phyloP scores from a whole-genome alignment of 164 flowering plant genomes.

The Liriodendron chinense region DNA sequence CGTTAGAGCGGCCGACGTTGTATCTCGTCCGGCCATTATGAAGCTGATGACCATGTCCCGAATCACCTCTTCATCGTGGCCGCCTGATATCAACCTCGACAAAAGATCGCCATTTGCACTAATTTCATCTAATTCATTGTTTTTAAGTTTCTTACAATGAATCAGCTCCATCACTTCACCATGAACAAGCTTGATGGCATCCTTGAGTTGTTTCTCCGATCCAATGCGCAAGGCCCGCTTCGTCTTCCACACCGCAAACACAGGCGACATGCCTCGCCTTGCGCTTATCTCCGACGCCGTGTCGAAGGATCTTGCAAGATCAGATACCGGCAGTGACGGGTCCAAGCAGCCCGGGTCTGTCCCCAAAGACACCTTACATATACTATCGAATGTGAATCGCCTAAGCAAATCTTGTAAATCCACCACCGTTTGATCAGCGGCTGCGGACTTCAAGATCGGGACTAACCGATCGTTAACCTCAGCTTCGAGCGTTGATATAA shows the following conservation, averaged over 20 bases:
- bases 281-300: constrained; percentile 52
- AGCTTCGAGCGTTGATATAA: constrained; percentile 31
- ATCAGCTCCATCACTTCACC: constrained; percentile 39
- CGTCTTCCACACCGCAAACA: constrained; percentile 50
- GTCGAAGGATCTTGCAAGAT: constrained; percentile 55
- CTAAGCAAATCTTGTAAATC: constrained; percentile 49
- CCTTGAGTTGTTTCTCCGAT: constrained; percentile 46
- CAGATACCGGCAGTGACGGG: constrained; percentile 27
- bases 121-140: neutral
- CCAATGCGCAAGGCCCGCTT: constrained; percentile 51
- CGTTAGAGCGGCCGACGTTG: constrained; percentile 74
- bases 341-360: constrained; percentile 49
- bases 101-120: constrained; percentile 36
- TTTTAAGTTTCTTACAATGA: constrained; percentile 21
- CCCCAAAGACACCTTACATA: constrained; percentile 61
- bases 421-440: constrained; percentile 10
- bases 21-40: constrained; percentile 79
- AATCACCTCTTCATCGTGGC: constrained; percentile 41
- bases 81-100: constrained; percentile 42
- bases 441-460: constrained; percentile 44
- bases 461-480: constrained; percentile 46
- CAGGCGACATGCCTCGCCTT: constrained; percentile 42
- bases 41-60: constrained; percentile 78
- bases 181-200: constrained; percentile 37
- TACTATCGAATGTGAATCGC: constrained; percentile 51